phyloP scores from a whole-genome alignment of 371 early-diverging fungal species.

The Mortierella sp. region DNA sequence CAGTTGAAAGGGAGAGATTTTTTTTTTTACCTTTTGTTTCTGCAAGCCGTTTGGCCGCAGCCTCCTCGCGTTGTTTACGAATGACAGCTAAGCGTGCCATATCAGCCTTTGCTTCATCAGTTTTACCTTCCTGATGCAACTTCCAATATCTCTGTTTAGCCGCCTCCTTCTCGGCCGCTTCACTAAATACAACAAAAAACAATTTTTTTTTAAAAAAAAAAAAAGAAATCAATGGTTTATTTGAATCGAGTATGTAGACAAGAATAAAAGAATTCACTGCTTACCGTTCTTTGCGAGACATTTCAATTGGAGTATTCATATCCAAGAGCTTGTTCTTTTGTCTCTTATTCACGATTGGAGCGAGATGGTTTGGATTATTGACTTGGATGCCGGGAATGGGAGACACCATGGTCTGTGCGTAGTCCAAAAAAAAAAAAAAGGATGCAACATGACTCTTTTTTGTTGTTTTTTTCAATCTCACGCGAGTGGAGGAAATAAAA shows the following conservation, averaged over 20 bases:
- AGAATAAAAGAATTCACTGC: not conserved
- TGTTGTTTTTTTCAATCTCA: conserved; percentile 1
- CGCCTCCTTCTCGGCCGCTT: conserved; percentile 69
- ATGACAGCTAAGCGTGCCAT: conserved; percentile 76
- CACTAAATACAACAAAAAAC: conserved; percentile 49
- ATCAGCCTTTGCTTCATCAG: conserved; percentile 76
- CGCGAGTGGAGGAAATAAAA: not conserved
- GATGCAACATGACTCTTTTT: conserved; percentile 3
- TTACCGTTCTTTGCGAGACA: conserved; percentile 63
- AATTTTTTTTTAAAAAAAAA: not conserved
- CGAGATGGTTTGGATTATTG: conserved; percentile 62
- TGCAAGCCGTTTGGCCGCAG: conserved; percentile 66
- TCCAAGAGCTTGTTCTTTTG: conserved; percentile 61
- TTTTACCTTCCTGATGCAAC: conserved; percentile 75
- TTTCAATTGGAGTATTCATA: conserved; percentile 56
- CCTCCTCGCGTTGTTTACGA: conserved; percentile 76
- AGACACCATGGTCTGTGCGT: conserved; percentile 25
- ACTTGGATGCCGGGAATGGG: conserved; percentile 37
- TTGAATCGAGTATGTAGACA: not conserved
- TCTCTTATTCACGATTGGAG: conserved; percentile 36
- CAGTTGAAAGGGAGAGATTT: not conserved
- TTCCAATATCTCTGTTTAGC: conserved; percentile 72
- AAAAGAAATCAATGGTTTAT: not conserved
- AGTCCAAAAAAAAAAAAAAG: not conserved
- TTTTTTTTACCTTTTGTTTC: conserved; percentile 60